phyloP scores from a whole-genome alignment of 345 rosid species.

The Populus ilicifolia region DNA sequence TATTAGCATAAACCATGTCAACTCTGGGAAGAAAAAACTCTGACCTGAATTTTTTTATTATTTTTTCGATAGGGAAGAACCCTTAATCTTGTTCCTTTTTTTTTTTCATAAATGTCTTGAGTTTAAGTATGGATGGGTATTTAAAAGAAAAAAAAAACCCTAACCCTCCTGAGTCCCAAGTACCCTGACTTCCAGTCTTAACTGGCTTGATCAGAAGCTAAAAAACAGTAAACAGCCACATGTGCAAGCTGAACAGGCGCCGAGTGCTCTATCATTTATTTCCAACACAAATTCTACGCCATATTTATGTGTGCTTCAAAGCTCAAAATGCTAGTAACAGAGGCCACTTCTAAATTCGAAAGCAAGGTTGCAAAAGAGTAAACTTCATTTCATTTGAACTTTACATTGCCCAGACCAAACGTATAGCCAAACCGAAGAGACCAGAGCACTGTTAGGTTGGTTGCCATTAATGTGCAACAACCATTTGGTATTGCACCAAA shows the following conservation, averaged over 20 bases:
- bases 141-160: neutral
- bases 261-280: too few relatives aligned
- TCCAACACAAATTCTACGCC: neutral
- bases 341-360: neutral
- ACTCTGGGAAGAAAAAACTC: neutral
- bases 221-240: neutral
- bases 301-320: neutral
- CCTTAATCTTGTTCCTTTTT: too few relatives aligned
- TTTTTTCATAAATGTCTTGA: too few relatives aligned
- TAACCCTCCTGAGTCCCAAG: neutral
- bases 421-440: neutral
- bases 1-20: neutral
- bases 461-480: too few relatives aligned
- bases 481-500: too few relatives aligned
- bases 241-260: neutral
- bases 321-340: neutral
- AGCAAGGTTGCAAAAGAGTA: neutral
- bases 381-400: neutral
- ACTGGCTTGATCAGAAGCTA: neutral
- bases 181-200: neutral
- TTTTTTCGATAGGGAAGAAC: too few relatives aligned
- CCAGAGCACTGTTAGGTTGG: too few relatives aligned
- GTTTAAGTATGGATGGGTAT: neutral
- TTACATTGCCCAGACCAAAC: neutral
- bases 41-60: too few relatives aligned